Percentiles rank a stretch among this genome's conserved stretches.
Conservation (phyloP, 805 yeast species). For the Starmerella khaoyaiensis region DNA sequence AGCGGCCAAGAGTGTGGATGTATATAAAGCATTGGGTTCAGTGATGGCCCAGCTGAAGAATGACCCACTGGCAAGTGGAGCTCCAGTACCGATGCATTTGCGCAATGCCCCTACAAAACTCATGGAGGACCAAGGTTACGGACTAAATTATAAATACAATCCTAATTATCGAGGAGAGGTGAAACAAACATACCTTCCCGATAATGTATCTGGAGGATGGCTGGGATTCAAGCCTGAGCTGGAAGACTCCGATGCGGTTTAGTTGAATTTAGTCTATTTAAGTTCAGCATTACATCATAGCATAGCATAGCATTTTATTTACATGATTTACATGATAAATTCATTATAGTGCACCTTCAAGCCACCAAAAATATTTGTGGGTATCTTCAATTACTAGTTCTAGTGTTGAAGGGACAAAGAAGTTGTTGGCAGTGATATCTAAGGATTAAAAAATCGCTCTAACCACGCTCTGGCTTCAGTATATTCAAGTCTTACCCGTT, state of each 20-base stretch:
- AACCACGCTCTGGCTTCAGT: constrained; percentile 26
- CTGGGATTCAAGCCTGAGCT: constrained; percentile 13
- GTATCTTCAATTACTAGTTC: too few relatives aligned
- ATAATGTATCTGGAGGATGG: constrained; percentile 26
- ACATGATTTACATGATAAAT: too few relatives aligned
- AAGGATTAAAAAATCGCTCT: constrained; percentile 21
- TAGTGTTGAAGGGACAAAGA: too few relatives aligned
- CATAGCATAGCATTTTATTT: too few relatives aligned
- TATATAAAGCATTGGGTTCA: constrained; percentile 65
- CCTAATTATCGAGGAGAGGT: constrained; percentile 73
- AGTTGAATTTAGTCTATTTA: too few relatives aligned
- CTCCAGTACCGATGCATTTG: constrained; percentile 55
- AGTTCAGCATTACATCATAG: not conserved
- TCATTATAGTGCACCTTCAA: too few relatives aligned
- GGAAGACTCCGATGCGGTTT: too few relatives aligned
- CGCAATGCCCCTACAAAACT: constrained; percentile 89
- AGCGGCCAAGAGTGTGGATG: constrained; percentile 75
- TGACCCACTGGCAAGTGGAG: constrained; percentile 46
- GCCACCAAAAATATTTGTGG: too few relatives aligned
- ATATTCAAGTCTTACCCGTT: constrained; percentile 27
- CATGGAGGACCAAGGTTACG: constrained; percentile 82
- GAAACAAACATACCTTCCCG: constrained; percentile 56
- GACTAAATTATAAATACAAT: constrained; percentile 74
- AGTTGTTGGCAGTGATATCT: not conserved
- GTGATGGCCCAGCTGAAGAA: constrained; percentile 47